Evolutionary conservation across 805 yeast genomes (phyloP).

Genomic region (Peterozyma toletana): DNA sequence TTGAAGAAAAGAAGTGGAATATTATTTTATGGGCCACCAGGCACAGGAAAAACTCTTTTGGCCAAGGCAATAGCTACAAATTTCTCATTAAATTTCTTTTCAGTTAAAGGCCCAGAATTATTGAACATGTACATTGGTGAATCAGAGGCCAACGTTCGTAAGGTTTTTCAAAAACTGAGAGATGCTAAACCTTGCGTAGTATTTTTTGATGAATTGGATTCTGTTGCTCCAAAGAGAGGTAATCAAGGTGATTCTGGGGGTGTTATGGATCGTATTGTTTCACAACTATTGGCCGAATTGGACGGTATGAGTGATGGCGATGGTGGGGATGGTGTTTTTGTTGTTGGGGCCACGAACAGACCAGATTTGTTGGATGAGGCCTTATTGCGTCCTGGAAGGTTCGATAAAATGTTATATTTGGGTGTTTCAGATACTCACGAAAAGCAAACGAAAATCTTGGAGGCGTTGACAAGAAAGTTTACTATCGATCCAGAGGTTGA

Average conservation of each 20-base stretch:
- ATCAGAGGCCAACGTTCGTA: conserved; percentile 93
- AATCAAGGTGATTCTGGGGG: conserved; percentile 99
- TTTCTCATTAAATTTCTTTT: conserved; percentile 87
- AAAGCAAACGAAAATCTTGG: conserved; percentile 77
- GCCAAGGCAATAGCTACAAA: conserved; percentile 98
- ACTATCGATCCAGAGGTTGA: conserved; percentile 53
- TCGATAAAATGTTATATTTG: conserved; percentile 88
- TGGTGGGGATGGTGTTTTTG: conserved; percentile 84
- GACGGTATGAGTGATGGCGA: conserved; percentile 92
- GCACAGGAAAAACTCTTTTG: conserved; percentile 91
- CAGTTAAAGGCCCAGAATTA: conserved; percentile 96
- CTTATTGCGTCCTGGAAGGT: conserved; percentile 85
- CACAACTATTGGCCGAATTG: conserved; percentile 87
- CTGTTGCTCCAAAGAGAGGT: conserved; percentile 98
- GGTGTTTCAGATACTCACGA: conserved; percentile 91
- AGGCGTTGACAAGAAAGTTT: conserved; percentile 85
- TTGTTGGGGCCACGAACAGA: conserved; percentile 97
- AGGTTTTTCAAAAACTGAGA: conserved; percentile 88
- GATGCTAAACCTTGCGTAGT: conserved; percentile 98
- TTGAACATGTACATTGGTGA: conserved; percentile 98
- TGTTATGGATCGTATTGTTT: conserved; percentile 97
- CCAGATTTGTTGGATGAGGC: conserved; percentile 96
- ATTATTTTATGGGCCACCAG: conserved; percentile 96
- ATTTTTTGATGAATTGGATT: conserved; percentile 94
- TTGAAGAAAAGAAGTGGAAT: conserved; percentile 93